Conservation (phyloP, 345 rosid genomes). For the Citropsis articulata region DNA sequence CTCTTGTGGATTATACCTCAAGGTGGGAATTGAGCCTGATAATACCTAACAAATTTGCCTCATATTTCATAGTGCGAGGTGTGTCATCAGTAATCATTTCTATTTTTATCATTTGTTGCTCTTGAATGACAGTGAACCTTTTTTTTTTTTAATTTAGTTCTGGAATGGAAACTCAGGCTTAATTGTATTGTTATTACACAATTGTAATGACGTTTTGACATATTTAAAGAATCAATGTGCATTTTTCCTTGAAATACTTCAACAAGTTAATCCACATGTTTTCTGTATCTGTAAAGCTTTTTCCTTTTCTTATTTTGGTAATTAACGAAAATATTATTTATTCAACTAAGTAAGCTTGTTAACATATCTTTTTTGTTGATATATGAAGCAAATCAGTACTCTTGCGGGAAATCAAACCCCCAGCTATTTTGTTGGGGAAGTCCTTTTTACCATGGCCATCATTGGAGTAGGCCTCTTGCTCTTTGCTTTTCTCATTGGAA, state of each 20-base stretch:
- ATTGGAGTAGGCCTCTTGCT: slow-evolving; percentile 86
- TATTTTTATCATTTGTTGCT: background rate
- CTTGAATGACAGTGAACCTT: background rate
- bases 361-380: background rate
- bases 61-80: background rate
- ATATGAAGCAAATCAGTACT: slow-evolving; percentile 88
- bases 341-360: background rate
- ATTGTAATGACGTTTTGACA: background rate
- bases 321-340: background rate
- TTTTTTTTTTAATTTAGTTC: background rate
- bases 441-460: slow-evolving; percentile 81
- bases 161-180: background rate
- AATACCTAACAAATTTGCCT: background rate
- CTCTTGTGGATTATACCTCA: background rate
- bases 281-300: background rate
- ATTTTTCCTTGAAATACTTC: background rate
- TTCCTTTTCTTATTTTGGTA: background rate
- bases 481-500: slow-evolving; percentile 90
- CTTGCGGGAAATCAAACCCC: slow-evolving; percentile 87
- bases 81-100: background rate
- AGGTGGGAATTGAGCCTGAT: background rate
- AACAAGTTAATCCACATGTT: background rate
- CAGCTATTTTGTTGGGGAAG: slow-evolving; percentile 77
- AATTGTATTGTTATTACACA: background rate
- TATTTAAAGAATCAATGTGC: background rate